Conservation (phyloP, 1,284 basidiomycete species). For the Cronartium ribicola region DNA sequence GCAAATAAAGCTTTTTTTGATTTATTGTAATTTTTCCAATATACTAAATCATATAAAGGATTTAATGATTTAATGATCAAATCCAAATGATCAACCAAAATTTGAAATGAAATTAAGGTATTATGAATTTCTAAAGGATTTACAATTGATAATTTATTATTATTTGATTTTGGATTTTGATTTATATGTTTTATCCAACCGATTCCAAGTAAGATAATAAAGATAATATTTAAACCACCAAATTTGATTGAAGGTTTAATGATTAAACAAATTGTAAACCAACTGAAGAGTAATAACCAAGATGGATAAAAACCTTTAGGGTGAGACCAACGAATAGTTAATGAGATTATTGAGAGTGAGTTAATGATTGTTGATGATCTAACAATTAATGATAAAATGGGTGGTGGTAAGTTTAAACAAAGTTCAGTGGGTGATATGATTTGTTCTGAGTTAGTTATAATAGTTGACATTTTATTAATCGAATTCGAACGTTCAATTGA, state of each 20-base stretch:
- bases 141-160: not conserved
- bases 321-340: conserved; percentile 16
- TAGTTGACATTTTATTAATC: not conserved
- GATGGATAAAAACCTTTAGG: conserved; percentile 17
- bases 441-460: not conserved
- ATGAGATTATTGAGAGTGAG: not conserved
- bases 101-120: conserved; percentile 19
- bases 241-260: not conserved
- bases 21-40: not conserved
- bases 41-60: not conserved
- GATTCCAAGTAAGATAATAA: not conserved
- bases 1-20: not conserved
- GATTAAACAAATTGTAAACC: not conserved
- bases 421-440: not conserved
- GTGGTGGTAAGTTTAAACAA: conserved; percentile 11
- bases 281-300: conserved; percentile 23
- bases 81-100: conserved; percentile 18
- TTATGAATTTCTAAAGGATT: not conserved
- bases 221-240: conserved; percentile 2
- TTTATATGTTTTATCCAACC: not conserved
- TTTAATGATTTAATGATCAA: not conserved
- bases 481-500: not conserved
- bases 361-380: not conserved
- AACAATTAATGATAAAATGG: conserved; percentile 6
- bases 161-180: not conserved